Percentiles rank a stretch among this genome's conserved stretches.
Evolutionary conservation across 1,139 yeast genomes (phyloP).

Genomic region (Sugiyamaella neomexicana): DNA sequence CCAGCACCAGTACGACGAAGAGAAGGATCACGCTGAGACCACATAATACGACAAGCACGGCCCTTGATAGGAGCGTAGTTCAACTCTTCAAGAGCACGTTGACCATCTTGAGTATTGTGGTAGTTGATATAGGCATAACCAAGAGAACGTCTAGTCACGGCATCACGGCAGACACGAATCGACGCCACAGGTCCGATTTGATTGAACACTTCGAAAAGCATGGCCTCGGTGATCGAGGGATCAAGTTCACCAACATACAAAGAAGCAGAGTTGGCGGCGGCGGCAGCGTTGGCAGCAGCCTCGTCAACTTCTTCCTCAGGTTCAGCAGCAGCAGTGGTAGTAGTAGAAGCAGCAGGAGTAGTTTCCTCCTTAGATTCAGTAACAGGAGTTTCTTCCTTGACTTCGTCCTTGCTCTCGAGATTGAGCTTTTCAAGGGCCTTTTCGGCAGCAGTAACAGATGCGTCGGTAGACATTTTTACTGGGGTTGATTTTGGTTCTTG

Average conservation of each 20-base stretch:
- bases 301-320: conserved; percentile 27
- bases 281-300: conserved; percentile 39
- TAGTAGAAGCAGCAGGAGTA: conserved; percentile 24
- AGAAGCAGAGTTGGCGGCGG: conserved; percentile 66
- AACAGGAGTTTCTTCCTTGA: conserved; percentile 21
- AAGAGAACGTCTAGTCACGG: conserved; percentile 92
- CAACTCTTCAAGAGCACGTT: conserved; percentile 91
- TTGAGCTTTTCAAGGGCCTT: conserved; percentile 43
- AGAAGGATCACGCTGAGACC: conserved; percentile 99
- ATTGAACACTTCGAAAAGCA: conserved; percentile 90
- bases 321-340: conserved; percentile 28
- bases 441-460: conserved; percentile 44
- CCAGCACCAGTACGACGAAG: conserved; percentile 95
- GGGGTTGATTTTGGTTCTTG: background rate
- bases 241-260: conserved; percentile 97
- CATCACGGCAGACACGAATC: conserved; percentile 98
- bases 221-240: conserved; percentile 90
- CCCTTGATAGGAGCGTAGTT: conserved; percentile 95
- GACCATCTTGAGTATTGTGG: conserved; percentile 88
- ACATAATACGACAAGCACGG: conserved; percentile 98
- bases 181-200: conserved; percentile 95
- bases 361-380: conserved; percentile 17
- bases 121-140: conserved; percentile 99
- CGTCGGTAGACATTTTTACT: conserved; percentile 39
- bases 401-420: conserved; percentile 33